Conservation (phyloP, 257 asterid species). For the Solanum sitiens region DNA sequence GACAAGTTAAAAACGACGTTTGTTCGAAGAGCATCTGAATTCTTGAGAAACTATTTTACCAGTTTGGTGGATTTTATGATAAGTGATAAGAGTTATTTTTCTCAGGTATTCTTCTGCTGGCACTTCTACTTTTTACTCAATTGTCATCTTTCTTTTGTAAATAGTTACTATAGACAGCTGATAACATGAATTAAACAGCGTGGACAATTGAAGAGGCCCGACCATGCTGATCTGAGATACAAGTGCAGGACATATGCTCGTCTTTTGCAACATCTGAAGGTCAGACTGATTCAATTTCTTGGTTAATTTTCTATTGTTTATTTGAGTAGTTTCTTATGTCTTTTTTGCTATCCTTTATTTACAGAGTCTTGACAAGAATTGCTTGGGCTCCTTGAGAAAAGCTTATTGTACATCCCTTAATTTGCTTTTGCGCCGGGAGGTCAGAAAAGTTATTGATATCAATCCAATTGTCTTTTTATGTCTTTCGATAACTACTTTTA, state of each 20-base stretch:
- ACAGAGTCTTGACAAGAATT: slow-evolving; percentile 86
- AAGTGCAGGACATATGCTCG: slow-evolving; percentile 99
- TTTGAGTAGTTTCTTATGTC: slow-evolving; percentile 6
- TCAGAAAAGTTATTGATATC: slow-evolving; percentile 22
- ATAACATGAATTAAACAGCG: slow-evolving; percentile 46
- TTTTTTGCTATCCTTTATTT: not conserved
- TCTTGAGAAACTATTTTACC: slow-evolving; percentile 76
- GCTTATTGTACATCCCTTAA: slow-evolving; percentile 95
- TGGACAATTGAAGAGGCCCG: slow-evolving; percentile 97
- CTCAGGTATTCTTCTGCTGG: slow-evolving; percentile 52
- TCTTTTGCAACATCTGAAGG: slow-evolving; percentile 95
- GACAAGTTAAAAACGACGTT: slow-evolving; percentile 64
- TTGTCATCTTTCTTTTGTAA: not conserved
- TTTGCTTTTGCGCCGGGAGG: slow-evolving; percentile 91
- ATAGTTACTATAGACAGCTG: not conserved
- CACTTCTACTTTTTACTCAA: not conserved
- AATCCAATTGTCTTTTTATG: not conserved
- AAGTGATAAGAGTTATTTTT: slow-evolving; percentile 89
- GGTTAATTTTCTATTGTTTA: not conserved
- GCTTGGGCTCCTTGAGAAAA: slow-evolving; percentile 77
- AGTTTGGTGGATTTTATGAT: slow-evolving; percentile 98
- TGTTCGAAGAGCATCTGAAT: slow-evolving; percentile 90
- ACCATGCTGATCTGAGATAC: slow-evolving; percentile 89
- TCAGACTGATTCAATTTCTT: slow-evolving; percentile 14
- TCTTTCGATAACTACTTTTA: not conserved